A percentile compares a stretch with the other conserved stretches of the same genome.
These are phyloP conservation scores for Violaceomyces palustris DNA, from an alignment of 1,284 basidiomycete genomes.

Conservation along the genomic window DNA sequence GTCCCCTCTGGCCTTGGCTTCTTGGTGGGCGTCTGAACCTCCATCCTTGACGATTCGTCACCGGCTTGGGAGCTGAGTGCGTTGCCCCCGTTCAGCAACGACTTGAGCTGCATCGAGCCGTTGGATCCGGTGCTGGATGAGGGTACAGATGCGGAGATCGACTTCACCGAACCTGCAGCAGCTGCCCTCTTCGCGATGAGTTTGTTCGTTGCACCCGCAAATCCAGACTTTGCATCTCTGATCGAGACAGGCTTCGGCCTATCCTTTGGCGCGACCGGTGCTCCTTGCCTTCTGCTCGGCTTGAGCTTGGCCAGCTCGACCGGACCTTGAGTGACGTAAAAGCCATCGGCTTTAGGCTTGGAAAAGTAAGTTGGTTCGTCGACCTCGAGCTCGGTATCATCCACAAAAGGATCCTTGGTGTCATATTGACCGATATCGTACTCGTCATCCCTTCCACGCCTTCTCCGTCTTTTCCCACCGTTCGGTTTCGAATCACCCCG, in stretches of 20 bases:
- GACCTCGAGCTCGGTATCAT: constrained; percentile 86
- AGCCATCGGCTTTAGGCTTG: constrained; percentile 89
- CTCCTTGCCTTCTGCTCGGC: constrained; percentile 8
- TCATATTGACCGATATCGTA: constrained; percentile 64
- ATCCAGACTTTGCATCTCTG: constrained; percentile 26
- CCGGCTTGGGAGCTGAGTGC: constrained; percentile 9
- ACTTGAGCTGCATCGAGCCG: constrained; percentile 17
- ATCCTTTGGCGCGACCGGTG: constrained; percentile 1
- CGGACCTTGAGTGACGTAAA: constrained; percentile 65
- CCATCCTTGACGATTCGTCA: constrained; percentile 8
- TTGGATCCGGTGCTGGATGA: neutral
- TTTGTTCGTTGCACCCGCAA: constrained; percentile 37
- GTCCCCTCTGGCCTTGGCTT: constrained; percentile 55
- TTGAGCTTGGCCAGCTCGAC: constrained; percentile 45
- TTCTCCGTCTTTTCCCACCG: constrained; percentile 31
- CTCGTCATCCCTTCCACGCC: constrained; percentile 22
- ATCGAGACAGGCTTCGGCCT: constrained; percentile 20
- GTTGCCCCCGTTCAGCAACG: constrained; percentile 22
- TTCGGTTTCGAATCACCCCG: too few relatives aligned
- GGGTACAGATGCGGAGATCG: too few relatives aligned
- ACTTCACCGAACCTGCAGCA: too few relatives aligned
- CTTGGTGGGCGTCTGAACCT: constrained; percentile 18
- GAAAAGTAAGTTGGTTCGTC: constrained; percentile 86
- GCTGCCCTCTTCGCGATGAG: constrained; percentile 35
- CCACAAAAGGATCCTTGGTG: constrained; percentile 86